phyloP scores from a whole-genome alignment of 805 yeast genomes.

The Metschnikowia matae region DNA sequence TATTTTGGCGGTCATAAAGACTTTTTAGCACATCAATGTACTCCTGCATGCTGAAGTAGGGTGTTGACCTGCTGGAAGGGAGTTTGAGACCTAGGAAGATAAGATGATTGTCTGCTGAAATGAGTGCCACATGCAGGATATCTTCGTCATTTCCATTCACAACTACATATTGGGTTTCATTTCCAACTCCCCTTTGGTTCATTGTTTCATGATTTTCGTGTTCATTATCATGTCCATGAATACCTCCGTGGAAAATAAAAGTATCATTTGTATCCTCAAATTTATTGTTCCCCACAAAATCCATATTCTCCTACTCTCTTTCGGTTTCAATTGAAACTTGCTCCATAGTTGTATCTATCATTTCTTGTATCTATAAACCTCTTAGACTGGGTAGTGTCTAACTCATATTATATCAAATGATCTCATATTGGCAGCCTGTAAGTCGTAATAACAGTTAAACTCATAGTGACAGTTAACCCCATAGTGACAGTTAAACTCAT shows the following conservation, averaged over 20 bases:
- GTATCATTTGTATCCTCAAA: constrained; percentile 56
- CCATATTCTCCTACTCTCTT: constrained; percentile 37
- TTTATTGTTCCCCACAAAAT: constrained; percentile 24
- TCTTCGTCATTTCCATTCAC: constrained; percentile 5
- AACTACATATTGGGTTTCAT: no score
- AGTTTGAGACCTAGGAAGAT: constrained; percentile 36
- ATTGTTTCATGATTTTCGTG: background rate
- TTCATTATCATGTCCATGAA: constrained; percentile 23
- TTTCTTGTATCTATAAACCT: no score
- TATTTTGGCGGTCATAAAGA: constrained; percentile 25
- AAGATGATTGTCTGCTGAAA: constrained; percentile 49
- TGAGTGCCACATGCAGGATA: constrained; percentile 8
- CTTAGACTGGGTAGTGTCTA: no score
- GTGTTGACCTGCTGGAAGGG: constrained; percentile 57
- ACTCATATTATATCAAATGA: no score
- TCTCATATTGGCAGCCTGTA: no score
- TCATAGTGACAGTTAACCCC: no score
- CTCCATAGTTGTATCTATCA: no score
- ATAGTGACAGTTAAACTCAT: no score
- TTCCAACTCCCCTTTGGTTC: no score
- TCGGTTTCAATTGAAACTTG: no score
- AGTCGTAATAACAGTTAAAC: no score
- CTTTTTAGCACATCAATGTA: constrained; percentile 48
- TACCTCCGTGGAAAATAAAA: constrained; percentile 42
- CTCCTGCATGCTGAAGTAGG: constrained; percentile 61